Evolutionary conservation across 306 rosid species (phyloP), one percentile per base, ranked within the genome.

Genomic region (Lathyrus tuberosus): DNA sequence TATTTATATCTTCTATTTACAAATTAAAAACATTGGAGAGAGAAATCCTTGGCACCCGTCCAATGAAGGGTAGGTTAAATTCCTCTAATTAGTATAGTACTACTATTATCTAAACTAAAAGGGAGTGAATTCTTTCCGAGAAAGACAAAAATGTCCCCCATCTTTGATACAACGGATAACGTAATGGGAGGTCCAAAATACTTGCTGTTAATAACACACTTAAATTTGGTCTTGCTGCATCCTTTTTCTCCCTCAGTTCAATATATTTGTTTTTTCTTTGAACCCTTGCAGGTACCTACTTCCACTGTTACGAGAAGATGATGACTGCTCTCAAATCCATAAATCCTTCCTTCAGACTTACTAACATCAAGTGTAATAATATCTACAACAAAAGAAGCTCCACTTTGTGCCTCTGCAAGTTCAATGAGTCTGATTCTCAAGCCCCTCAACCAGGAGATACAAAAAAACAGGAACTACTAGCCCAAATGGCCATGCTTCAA

Each of bases 401-500:
- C 31, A 42, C 30, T 51, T 6, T 84, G 42, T 79, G 89, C 76
- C 78, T 83, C 63, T 51, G 89, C 84, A 89, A 87, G 81, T 76
- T 95, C 78, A 79, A 53, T 74, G 91, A 76, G 14, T 85, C 95
- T 1, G 85, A 81, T 44, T 81, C 79, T 69, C 77, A 78, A 30
- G 47, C 87, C 75, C 75, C 95, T 58, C 65, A 78, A 7, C 97
- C 87, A 0, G 83, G 97, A 64, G 96, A 95, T 64, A 51, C 85
- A 26, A 86, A 65, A 0, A 88, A 81, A 78, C 97, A 89, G 80
- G 97, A 91, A 14, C 68, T 95, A 6, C 87, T 95, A 2, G 96
- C 89, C 15, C 85, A 86, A 72, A 95, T 89, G 2, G 96, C 82
- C 8, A 86, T 77, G 90, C 87, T 91, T 75, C 96, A 95, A 78